A percentile compares a stretch with the other conserved stretches of the same genome.
These are phyloP conservation scores for Cinnamomum micranthum DNA, from an alignment of 164 flowering plant species.

Conservation along the genomic window DNA sequence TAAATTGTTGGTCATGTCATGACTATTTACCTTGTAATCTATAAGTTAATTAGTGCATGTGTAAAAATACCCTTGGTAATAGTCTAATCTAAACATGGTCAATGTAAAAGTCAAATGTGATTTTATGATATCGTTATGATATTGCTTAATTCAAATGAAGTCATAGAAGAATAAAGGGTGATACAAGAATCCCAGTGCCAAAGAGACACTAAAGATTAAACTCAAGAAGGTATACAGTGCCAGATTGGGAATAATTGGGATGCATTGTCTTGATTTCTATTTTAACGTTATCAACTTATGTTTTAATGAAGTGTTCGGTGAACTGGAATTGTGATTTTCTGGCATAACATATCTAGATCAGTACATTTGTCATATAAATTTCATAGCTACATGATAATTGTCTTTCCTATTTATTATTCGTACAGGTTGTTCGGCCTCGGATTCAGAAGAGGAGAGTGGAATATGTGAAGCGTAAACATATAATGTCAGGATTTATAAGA, in stretches of 20 bases:
- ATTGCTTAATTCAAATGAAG: neutral
- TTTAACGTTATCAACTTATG: neutral
- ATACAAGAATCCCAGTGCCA: no score
- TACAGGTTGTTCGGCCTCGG: slow-evolving; percentile 86
- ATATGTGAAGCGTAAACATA: slow-evolving; percentile 69
- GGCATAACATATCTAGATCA: neutral
- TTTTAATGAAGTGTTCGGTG: neutral
- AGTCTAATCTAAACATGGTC: no score
- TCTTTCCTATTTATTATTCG: neutral
- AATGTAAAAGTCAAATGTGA: no score
- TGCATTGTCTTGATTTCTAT: no score
- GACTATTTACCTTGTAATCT: neutral
- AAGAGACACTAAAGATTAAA: neutral
- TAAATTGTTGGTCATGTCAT: no score
- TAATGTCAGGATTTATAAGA: slow-evolving; percentile 60
- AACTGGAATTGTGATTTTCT: neutral
- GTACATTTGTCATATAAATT: neutral
- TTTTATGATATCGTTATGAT: no score
- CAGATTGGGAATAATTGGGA: neutral
- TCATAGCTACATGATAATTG: neutral
- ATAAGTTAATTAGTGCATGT: neutral
- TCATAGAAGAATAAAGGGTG: neutral
- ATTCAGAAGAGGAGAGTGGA: slow-evolving; percentile 64
- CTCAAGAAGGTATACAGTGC: neutral
- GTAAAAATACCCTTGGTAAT: neutral